Evolutionary conservation across 202 grass and related monocot species (phyloP).

Genomic region (Sporobolus alterniflorus): DNA sequence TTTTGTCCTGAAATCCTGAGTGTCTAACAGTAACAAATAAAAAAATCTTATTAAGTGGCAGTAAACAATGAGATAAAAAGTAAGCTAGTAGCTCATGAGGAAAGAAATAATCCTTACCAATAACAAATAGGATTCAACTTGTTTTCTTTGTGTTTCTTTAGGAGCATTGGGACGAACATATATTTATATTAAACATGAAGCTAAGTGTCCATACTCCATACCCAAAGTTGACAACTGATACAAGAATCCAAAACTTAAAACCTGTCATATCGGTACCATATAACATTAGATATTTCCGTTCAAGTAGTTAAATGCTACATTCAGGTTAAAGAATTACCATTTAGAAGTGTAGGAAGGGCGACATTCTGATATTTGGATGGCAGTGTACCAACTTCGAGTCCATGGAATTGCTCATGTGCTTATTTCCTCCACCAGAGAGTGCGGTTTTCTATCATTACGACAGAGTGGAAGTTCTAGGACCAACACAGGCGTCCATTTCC

Average conservation of each 20-base stretch:
- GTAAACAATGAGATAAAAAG: too few relatives aligned
- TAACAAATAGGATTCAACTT: too few relatives aligned
- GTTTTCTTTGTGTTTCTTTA: too few relatives aligned
- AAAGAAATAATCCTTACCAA: too few relatives aligned
- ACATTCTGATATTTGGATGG: constrained; percentile 90
- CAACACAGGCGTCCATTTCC: background rate
- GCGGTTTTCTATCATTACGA: background rate
- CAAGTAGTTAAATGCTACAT: background rate
- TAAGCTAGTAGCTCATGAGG: too few relatives aligned
- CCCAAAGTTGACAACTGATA: constrained; percentile 89
- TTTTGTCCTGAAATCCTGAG: too few relatives aligned
- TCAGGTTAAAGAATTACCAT: constrained; percentile 55
- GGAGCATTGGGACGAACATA: too few relatives aligned
- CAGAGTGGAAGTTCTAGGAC: background rate
- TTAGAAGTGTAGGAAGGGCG: constrained; percentile 90
- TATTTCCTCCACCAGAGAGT: background rate
- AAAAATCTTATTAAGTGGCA: too few relatives aligned
- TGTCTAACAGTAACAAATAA: too few relatives aligned
- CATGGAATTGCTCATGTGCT: background rate
- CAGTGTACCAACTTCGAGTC: constrained; percentile 19
- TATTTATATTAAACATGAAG: too few relatives aligned
- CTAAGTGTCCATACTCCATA: constrained; percentile 61
- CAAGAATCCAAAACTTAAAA: constrained; percentile 95
- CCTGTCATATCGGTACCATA: constrained; percentile 56
- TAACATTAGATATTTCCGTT: constrained; percentile 19